Evolutionary conservation across 495 filamentous ascomycete genomes (phyloP), one percentile per base, ranked within the genome.

Genomic region (Penicillium coprophilum): DNA sequence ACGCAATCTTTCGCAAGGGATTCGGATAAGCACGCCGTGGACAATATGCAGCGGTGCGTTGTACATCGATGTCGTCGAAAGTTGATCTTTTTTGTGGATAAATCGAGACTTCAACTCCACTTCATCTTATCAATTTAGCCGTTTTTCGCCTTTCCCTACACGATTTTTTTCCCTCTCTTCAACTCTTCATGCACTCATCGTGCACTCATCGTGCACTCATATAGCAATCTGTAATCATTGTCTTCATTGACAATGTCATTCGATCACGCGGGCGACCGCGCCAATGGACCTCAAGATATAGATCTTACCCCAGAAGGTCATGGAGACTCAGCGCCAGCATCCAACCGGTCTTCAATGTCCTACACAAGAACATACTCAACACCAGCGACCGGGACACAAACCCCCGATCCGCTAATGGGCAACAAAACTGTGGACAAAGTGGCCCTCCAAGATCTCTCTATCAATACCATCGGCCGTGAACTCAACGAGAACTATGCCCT

Each of bases 311-410:
- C 23, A 53, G 39, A 34, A 30, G 36, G 5, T 8, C 43, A 39
- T 30, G 24, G 31, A 15, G 49, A 59, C 23, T 63, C 63, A 34
- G 47, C 55, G 17, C 61, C 61, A 4, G 57, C 38, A 17, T 65
- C 65, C 2, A 53, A 54, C 40, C 59, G 59, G 12, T 65, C 65
- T 2, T 67, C 65, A 3, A 62, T 65, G 28, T 62, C 62, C 10
- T 53, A 65, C 28, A 44, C 53, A 24, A 60, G 56, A 23, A 57
- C 49, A 15, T 64, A 59, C 31, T 54, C 58, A 9, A 67, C 65
- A 2, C 65, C 65, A 28, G 65, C 57, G 44, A 67, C 62, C 45
- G 62, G 62, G 27, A 55, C 65, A 4, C 56, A 65, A 58, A 65
- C 65, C 6, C 65, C 65, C 17, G 65, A 67, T 39, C 62, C 62